Conservation (phyloP, 495 filamentous ascomycete genomes). For the Platismatia glauca region DNA sequence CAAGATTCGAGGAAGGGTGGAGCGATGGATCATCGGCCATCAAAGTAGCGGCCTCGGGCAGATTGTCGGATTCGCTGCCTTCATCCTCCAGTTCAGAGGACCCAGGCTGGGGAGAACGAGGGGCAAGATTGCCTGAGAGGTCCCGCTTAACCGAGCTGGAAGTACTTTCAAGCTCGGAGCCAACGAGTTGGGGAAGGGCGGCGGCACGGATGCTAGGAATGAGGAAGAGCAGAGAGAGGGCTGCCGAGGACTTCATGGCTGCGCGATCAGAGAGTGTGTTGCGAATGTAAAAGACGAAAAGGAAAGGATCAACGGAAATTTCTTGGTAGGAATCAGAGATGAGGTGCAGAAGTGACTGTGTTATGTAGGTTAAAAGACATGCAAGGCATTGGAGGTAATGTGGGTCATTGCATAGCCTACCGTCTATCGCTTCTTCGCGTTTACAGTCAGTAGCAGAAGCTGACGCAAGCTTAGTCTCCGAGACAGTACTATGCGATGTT, state of each 20-base stretch:
- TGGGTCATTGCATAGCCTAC: conserved; percentile 1
- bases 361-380: neutral
- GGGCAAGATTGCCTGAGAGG: neutral
- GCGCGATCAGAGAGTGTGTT: neutral
- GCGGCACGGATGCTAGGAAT: neutral
- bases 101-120: neutral
- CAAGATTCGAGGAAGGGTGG: neutral
- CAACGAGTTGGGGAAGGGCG: neutral
- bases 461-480: conserved; percentile 7
- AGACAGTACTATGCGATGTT: neutral
- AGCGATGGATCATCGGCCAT: neutral
- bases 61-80: neutral
- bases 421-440: conserved; percentile 15
- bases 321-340: too few species aligned
- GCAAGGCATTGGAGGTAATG: neutral
- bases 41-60: neutral
- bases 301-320: too few species aligned
- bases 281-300: neutral
- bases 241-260: conserved; percentile 5
- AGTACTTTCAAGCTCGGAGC: neutral
- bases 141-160: neutral
- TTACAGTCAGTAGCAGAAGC: neutral
- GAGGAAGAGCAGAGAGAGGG: neutral
- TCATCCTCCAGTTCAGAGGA: neutral
- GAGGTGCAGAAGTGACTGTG: neutral